phyloP scores from a whole-genome alignment of 805 yeast genomes.

The Pichia rugopelliculosa region DNA sequence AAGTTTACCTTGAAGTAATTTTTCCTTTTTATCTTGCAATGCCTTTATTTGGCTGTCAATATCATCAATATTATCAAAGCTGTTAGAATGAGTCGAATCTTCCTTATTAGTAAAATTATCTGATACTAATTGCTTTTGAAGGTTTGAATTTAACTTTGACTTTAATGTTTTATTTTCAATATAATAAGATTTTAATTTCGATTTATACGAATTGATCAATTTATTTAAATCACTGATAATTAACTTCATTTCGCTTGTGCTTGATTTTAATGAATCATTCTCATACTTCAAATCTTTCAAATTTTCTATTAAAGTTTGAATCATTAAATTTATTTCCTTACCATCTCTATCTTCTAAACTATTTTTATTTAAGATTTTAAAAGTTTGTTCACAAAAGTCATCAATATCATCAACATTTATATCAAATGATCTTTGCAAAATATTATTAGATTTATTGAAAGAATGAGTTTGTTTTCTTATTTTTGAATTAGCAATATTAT shows the following conservation, averaged over 20 bases:
- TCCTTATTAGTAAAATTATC: neutral
- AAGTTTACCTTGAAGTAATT: conserved; percentile 1
- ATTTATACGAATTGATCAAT: conserved; percentile 8
- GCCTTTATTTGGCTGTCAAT: conserved; percentile 7
- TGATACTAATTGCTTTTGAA: neutral
- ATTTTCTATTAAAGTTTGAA: conserved; percentile 3
- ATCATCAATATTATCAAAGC: neutral
- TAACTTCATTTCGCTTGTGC: conserved; percentile 20
- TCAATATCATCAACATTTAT: neutral
- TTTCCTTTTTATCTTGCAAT: conserved; percentile 5
- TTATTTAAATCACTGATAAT: conserved; percentile 17
- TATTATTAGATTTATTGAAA: neutral
- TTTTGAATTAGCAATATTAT: neutral
- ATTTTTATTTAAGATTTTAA: conserved; percentile 5
- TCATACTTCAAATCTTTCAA: conserved; percentile 5
- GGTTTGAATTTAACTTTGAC: neutral
- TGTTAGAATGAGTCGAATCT: neutral
- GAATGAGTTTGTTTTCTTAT: neutral
- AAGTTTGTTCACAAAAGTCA: conserved; percentile 7
- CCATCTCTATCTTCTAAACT: conserved; percentile 10
- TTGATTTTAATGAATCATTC: neutral
- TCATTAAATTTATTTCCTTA: conserved; percentile 10
- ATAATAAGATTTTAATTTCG: conserved; percentile 14
- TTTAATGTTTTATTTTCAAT: conserved; percentile 8
- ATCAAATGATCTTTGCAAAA: neutral